Percentiles rank a stretch among this genome's conserved stretches.
phyloP scores from a whole-genome alignment of 2,329 filamentous ascomycete species.

The Talaromyces rugulosus region DNA sequence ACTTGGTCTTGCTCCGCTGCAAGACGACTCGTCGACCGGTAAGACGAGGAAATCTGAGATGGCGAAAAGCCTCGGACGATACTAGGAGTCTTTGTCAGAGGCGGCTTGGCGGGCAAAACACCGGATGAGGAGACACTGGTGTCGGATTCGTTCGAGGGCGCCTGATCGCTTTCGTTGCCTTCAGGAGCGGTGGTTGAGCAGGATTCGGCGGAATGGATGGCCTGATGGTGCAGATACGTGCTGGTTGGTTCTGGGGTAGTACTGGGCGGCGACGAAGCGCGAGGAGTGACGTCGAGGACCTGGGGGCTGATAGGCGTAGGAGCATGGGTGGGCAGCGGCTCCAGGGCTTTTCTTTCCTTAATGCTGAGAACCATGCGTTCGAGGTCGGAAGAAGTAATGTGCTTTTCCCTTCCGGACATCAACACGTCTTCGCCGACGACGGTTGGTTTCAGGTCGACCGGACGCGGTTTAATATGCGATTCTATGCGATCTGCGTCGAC shows the following conservation, averaged over 20 bases:
- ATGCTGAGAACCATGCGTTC: conserved; percentile 94
- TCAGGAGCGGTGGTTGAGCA: conserved; percentile 53
- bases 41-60: conserved; percentile 65
- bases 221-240: conserved; percentile 24
- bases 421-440: conserved; percentile 57
- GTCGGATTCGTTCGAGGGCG: conserved; percentile 50
- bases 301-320: conserved; percentile 21
- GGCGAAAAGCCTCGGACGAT: conserved; percentile 85
- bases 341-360: conserved; percentile 72
- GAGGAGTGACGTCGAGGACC: conserved; percentile 41
- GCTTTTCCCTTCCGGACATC: conserved; percentile 71
- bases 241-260: conserved; percentile 6
- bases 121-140: conserved; percentile 57
- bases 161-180: conserved; percentile 42
- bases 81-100: conserved; percentile 58
- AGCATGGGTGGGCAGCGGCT: conserved; percentile 49
- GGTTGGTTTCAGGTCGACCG: conserved; percentile 60
- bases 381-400: conserved; percentile 87
- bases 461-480: conserved; percentile 58
- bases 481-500: conserved; percentile 56
- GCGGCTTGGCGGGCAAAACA: conserved; percentile 37
- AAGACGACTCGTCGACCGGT: conserved; percentile 58
- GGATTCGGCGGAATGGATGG: conserved; percentile 40
- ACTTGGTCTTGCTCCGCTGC: conserved; percentile 36
- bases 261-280: conserved; percentile 36